These are phyloP conservation scores for Hydnomerulius pinastri DNA, from an alignment of 768 basidiomycete genomes.

Conservation along the genomic window DNA sequence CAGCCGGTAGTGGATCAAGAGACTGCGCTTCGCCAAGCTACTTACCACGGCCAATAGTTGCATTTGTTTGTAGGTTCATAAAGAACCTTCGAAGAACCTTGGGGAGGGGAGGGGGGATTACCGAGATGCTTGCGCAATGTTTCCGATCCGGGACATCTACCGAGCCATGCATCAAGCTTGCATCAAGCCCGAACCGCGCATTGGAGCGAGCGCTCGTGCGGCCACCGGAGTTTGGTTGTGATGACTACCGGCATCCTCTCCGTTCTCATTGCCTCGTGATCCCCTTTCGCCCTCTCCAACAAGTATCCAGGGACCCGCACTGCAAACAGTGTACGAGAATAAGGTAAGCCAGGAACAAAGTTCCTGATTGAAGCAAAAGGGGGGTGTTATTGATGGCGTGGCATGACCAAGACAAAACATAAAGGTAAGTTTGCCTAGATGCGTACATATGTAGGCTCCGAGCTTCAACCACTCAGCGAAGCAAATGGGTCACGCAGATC, in stretches of 20 bases:
- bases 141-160: constrained; percentile 15
- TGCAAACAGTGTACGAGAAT: neutral
- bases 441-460: too few species aligned
- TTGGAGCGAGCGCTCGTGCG: too few species aligned
- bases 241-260: constrained; percentile 32
- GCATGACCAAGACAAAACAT: too few species aligned
- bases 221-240: constrained; percentile 21
- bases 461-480: too few species aligned
- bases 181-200: too few species aligned
- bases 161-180: neutral
- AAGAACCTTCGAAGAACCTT: constrained; percentile 4
- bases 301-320: constrained; percentile 4
- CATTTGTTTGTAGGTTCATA: neutral
- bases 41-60: neutral
- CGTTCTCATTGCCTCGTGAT: constrained; percentile 35
- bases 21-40: neutral
- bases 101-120: neutral
- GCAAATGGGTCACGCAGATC: too few species aligned
- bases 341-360: neutral
- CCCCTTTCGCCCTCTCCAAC: constrained; percentile 23
- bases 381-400: neutral
- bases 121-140: constrained; percentile 3
- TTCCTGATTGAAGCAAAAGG: neutral
- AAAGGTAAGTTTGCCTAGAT: too few species aligned
- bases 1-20: too few species aligned